Evolutionary conservation across 768 basidiomycete genomes (phyloP).

Genomic region (Psilocybe cyanescens): DNA sequence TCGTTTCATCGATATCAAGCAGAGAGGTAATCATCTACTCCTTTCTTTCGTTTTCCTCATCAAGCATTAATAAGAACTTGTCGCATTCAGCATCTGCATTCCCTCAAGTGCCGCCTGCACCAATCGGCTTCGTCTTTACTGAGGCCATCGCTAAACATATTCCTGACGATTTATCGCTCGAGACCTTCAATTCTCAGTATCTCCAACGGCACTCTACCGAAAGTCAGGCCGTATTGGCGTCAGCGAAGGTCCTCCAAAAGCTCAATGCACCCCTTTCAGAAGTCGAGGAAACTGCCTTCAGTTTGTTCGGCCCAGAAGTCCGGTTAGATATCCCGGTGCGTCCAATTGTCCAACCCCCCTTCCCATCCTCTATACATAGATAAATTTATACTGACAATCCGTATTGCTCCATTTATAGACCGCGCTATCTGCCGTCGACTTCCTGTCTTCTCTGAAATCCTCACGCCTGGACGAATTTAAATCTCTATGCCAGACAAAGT

Average conservation of each 20-base stretch:
- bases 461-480: constrained; percentile 65
- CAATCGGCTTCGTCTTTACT: constrained; percentile 53
- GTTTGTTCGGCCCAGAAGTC: constrained; percentile 45
- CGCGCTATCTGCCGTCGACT: constrained; percentile 48
- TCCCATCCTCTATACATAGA: background rate
- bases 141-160: constrained; percentile 54
- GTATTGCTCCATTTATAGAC: constrained; percentile 40
- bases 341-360: background rate
- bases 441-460: constrained; percentile 55
- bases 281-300: constrained; percentile 62
- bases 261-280: constrained; percentile 58
- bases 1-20: constrained; percentile 67
- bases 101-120: constrained; percentile 43
- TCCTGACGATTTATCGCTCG: constrained; percentile 59
- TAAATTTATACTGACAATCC: background rate
- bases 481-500: constrained; percentile 51
- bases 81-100: constrained; percentile 44
- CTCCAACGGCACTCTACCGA: constrained; percentile 63
- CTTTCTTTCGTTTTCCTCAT: background rate
- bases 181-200: constrained; percentile 76
- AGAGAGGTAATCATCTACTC: constrained; percentile 43
- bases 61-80: constrained; percentile 5
- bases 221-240: constrained; percentile 60
- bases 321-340: constrained; percentile 52
- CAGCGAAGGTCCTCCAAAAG: constrained; percentile 56